Evolutionary conservation across 1,284 basidiomycete genomes (phyloP), one percentile per base, ranked within the genome.

Genomic region (Leccinum subrobustum): DNA sequence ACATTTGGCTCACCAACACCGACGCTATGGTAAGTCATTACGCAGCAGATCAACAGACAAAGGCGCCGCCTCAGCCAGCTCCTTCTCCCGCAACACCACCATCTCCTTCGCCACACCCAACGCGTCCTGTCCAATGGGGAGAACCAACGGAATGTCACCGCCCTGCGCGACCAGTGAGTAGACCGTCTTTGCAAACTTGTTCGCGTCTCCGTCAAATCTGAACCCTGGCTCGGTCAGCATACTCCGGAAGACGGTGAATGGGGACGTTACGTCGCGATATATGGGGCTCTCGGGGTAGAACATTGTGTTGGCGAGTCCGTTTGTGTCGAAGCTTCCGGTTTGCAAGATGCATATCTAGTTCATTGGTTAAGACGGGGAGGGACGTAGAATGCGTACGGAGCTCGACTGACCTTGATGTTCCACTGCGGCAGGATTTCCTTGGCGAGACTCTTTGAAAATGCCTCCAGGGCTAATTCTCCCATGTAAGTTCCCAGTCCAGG

Each of bases 91-190:
- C 51, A 52, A 37, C 23, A 54, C 44, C 5, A 7, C 47, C 11
- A 27, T 35, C 7, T 39, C 52, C 6, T 1, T n/a, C n/a, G n/a
- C n/a, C n/a, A n/a, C n/a, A n/a, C 52, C 50, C 35, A 67, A 51
- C 2, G 65, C 59, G 16, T 67, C 65, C 25, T 59, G 42, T 51
- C 67, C 65, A 11, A 67, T 55, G 4, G 62, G 62, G 18, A 63
- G 23, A 12, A 53, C 48, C 25, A 56, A 33, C 35, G 62, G 62
- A 25, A 63, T 50, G 6, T 60, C 1, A 6, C 58, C 62, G n/a
- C 50, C 18, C 2, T 44, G 9, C 9, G 25, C 20, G 18, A 64
- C 35, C 6, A 63, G 18, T 12, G 53, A 52, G 7, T 55, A 64
- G 54, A 64, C 16, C 0, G 50, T 23, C 58, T 25, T 61, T 39